phyloP scores from a whole-genome alignment of 192 early-diverging fungal genomes.

The Spizellomyces punctatus region DNA sequence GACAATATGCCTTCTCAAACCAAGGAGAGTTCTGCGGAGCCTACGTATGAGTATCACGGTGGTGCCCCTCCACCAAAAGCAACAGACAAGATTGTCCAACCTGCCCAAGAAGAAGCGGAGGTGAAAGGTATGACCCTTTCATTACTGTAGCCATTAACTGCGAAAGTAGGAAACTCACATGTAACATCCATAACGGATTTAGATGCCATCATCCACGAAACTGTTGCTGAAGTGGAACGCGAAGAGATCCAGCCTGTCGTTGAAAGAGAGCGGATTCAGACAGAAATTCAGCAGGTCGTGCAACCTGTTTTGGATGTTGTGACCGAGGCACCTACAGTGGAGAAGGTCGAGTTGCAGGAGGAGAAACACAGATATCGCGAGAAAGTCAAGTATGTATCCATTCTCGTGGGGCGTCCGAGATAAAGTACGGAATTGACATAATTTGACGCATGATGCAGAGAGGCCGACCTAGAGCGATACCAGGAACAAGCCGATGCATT shows the following conservation, averaged over 20 bases:
- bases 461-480: conserved; percentile 20
- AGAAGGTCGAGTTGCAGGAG: conserved; percentile 18
- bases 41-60: conserved; percentile 34
- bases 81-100: conserved; percentile 18
- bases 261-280: conserved; percentile 21
- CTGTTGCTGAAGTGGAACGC: conserved; percentile 21
- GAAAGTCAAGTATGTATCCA: conserved; percentile 5
- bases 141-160: not conserved
- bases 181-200: not conserved
- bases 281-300: conserved; percentile 32
- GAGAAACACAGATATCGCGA: conserved; percentile 31
- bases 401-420: not conserved
- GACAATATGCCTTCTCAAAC: not conserved
- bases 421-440: not conserved
- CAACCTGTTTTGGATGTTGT: conserved; percentile 33
- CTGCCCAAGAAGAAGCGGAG: not conserved
- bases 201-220: conserved; percentile 34
- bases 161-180: not conserved
- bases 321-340: conserved; percentile 27
- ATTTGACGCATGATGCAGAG: not conserved
- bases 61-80: conserved; percentile 28
- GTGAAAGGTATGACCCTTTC: conserved; percentile 18
- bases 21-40: conserved; percentile 1
- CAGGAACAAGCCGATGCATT: conserved; percentile 28
- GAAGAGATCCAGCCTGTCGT: conserved; percentile 37